These are phyloP conservation scores for Helicostylum pulchrum DNA, from an alignment of 192 early-diverging fungal species.

Conservation along the genomic window DNA sequence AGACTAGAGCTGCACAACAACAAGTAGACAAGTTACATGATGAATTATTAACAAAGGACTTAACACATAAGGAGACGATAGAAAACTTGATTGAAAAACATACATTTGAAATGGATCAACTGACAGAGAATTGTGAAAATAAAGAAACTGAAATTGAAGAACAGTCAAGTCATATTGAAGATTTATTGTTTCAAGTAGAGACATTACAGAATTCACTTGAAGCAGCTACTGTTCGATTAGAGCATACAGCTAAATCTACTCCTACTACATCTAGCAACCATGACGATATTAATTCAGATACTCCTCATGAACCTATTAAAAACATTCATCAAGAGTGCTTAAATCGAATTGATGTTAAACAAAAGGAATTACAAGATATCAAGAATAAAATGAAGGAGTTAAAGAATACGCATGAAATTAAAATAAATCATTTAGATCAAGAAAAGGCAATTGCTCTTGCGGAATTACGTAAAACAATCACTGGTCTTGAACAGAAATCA, in stretches of 20 bases:
- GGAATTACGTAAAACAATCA: slow-evolving; percentile 9
- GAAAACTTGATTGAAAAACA: background rate
- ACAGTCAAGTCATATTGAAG: slow-evolving; percentile 20
- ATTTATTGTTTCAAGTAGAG: slow-evolving; percentile 18
- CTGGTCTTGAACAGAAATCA: background rate
- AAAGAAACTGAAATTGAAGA: slow-evolving; percentile 20
- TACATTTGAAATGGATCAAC: slow-evolving; percentile 2
- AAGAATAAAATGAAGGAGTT: slow-evolving; percentile 2
- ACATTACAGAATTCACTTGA: slow-evolving; percentile 21
- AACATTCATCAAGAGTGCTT: slow-evolving; percentile 1
- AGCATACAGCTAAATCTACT: slow-evolving; percentile 18
- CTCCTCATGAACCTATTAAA: background rate
- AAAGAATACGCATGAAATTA: slow-evolving; percentile 11
- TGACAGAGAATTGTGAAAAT: background rate
- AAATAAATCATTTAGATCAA: slow-evolving; percentile 9
- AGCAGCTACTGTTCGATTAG: slow-evolving; percentile 24
- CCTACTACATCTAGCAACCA: background rate
- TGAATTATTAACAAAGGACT: slow-evolving; percentile 8
- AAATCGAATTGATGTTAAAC: background rate
- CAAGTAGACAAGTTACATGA: slow-evolving; percentile 17
- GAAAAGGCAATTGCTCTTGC: slow-evolving; percentile 21
- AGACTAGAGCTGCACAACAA: slow-evolving; percentile 17
- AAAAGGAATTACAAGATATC: slow-evolving; percentile 12
- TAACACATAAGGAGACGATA: slow-evolving; percentile 1
- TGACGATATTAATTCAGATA: background rate